phyloP scores from a whole-genome alignment of 2,329 filamentous ascomycete genomes.

The Cryphonectria nitschkei region DNA sequence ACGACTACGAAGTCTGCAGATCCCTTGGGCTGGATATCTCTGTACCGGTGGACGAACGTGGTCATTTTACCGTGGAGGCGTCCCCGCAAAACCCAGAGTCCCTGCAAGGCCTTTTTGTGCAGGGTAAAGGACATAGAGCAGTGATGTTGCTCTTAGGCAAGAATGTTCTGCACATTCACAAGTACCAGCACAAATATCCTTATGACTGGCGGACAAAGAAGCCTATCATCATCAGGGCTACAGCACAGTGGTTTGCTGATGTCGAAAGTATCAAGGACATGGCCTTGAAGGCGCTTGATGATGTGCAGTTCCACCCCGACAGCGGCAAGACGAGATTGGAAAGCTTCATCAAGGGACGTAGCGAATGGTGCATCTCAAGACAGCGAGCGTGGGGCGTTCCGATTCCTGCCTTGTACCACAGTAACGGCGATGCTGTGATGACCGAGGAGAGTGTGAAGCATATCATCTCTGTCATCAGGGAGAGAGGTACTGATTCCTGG shows the following conservation, averaged over 20 bases:
- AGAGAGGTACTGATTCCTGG: constrained; percentile 89
- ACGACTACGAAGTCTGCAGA: constrained; percentile 86
- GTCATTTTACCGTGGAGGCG: constrained; percentile 78
- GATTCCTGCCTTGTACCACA: constrained; percentile 85
- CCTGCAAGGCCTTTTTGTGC: constrained; percentile 71
- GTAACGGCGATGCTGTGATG: constrained; percentile 74
- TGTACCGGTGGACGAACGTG: constrained; percentile 82
- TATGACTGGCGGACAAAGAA: constrained; percentile 97
- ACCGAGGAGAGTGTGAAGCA: constrained; percentile 79
- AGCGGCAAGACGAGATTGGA: constrained; percentile 74
- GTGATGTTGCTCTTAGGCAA: constrained; percentile 71
- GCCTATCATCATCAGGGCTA: constrained; percentile 88
- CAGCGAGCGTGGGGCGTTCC: constrained; percentile 97
- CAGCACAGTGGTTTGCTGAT: constrained; percentile 97
- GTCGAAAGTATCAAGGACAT: constrained; percentile 79
- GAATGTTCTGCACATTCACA: constrained; percentile 70
- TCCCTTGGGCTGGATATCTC: constrained; percentile 71
- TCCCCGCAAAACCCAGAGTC: constrained; percentile 69
- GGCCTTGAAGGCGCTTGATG: constrained; percentile 69
- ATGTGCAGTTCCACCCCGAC: constrained; percentile 79
- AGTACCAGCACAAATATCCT: constrained; percentile 88
- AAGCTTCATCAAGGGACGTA: constrained; percentile 84
- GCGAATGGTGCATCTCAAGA: constrained; percentile 97
- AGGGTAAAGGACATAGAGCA: constrained; percentile 30
- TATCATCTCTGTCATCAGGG: constrained; percentile 76